Conservation (phyloP, 805 yeast species). For the Saccharomycopsis sp. region DNA sequence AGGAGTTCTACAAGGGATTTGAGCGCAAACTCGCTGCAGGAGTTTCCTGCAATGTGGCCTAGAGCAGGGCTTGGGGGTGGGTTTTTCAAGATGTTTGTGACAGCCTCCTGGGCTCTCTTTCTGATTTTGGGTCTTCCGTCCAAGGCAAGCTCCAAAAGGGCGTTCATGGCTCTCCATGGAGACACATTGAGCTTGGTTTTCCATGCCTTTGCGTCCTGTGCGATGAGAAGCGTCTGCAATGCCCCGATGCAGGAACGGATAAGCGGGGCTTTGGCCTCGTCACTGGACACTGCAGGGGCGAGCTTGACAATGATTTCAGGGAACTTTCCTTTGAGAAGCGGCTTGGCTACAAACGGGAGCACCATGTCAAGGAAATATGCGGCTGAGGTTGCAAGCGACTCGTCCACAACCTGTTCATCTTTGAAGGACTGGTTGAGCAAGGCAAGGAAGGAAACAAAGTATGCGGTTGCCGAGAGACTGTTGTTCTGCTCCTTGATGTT, state of each 20-base stretch:
- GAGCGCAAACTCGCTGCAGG: conserved; percentile 64
- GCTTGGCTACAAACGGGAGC: conserved; percentile 64
- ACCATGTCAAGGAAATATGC: conserved; percentile 78
- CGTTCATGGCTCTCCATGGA: conserved; percentile 76
- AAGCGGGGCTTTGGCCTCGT: conserved; percentile 70
- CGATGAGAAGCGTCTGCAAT: conserved; percentile 67
- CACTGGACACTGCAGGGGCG: conserved; percentile 70
- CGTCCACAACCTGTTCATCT: conserved; percentile 47
- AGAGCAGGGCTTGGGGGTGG: conserved; percentile 72
- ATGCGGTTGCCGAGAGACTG: conserved; percentile 64
- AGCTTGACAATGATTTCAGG: conserved; percentile 69
- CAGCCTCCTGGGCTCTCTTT: conserved; percentile 88
- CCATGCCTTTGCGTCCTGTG: conserved; percentile 84
- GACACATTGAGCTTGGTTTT: conserved; percentile 41
- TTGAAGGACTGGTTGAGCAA: conserved; percentile 66
- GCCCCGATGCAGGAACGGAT: conserved; percentile 81
- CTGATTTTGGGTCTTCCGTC: conserved; percentile 95
- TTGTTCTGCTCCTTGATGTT: conserved; percentile 63
- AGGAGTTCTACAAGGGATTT: conserved; percentile 44
- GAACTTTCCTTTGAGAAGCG: conserved; percentile 66
- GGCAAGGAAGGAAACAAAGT: conserved; percentile 77
- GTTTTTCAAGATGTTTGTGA: conserved; percentile 52
- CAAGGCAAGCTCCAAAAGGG: conserved; percentile 66
- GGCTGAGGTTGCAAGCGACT: conserved; percentile 62
- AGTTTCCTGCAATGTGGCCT: conserved; percentile 68